phyloP scores from a whole-genome alignment of 208 protist species.

The Vickermania spadyakhi region DNA sequence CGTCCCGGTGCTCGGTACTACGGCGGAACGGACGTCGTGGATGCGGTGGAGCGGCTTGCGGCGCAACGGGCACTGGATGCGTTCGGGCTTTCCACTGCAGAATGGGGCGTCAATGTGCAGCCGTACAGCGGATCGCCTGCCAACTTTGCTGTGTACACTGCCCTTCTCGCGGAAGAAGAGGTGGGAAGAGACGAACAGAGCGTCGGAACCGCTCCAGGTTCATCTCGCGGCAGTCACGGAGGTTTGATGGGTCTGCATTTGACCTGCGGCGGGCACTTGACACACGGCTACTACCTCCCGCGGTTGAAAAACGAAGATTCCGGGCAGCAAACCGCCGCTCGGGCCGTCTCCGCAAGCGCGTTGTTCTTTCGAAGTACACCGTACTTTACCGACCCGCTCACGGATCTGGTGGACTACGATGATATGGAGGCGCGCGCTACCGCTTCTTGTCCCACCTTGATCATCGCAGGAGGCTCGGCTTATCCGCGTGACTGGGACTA shows the following conservation, averaged over 20 bases:
- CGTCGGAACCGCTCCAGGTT: not conserved
- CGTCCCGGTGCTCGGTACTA: conserved; percentile 91
- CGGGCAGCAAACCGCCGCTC: too few relatives aligned
- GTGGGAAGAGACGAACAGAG: not conserved
- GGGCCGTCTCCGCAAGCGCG: conserved; percentile 87
- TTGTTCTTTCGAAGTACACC: conserved; percentile 94
- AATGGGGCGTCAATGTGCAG: conserved; percentile 98
- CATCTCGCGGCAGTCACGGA: conserved; percentile 20
- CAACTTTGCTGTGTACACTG: conserved; percentile 93
- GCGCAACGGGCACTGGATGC: conserved; percentile 74
- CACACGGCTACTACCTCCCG: conserved; percentile 94
- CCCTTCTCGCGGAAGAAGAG: conserved; percentile 29
- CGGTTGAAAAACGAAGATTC: too few relatives aligned
- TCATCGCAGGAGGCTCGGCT: conserved; percentile 88
- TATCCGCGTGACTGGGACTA: conserved; percentile 96
- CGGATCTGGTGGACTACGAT: conserved; percentile 93
- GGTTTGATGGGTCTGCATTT: conserved; percentile 93
- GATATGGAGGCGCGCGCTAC: conserved; percentile 43
- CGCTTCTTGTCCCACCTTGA: conserved; percentile 87
- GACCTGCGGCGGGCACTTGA: conserved; percentile 67
- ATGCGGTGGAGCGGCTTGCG: conserved; percentile 88
- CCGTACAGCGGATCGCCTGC: conserved; percentile 93
- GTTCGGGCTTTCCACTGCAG: conserved; percentile 71
- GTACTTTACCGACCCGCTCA: conserved; percentile 68
- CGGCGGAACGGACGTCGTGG: conserved; percentile 94